phyloP scores from a whole-genome alignment of 1,139 yeast species.

The Sugiyamaella sp. region DNA sequence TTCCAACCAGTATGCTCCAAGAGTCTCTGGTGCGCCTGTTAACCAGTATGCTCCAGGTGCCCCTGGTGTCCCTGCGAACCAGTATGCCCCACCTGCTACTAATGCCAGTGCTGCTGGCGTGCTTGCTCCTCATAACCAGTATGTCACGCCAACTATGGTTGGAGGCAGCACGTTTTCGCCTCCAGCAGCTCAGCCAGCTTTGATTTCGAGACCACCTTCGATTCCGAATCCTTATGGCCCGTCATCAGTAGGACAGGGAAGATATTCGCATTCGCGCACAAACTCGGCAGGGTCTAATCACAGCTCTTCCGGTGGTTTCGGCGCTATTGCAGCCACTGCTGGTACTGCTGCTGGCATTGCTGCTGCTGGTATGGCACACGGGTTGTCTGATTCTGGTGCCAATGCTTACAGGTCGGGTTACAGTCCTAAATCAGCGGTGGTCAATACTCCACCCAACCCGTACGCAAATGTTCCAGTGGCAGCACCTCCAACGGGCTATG shows the following conservation, averaged over 20 bases:
- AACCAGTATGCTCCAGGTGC: neutral
- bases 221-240: constrained; percentile 21
- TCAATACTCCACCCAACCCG: constrained; percentile 16
- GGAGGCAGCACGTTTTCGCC: constrained; percentile 16
- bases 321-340: neutral
- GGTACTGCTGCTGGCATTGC: neutral
- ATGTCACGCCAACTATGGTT: constrained; percentile 21
- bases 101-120: constrained; percentile 4
- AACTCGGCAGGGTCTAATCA: constrained; percentile 20
- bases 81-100: neutral
- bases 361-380: neutral
- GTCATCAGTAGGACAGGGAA: constrained; percentile 2
- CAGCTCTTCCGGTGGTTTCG: constrained; percentile 4
- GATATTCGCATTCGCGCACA: constrained; percentile 19
- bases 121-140: constrained; percentile 18
- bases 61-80: neutral
- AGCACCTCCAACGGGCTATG: constrained; percentile 5
- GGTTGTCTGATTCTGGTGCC: neutral
- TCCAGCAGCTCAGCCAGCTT: constrained; percentile 28
- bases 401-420: constrained; percentile 11
- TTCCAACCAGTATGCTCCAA: neutral
- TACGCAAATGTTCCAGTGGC: constrained; percentile 16
- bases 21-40: neutral
- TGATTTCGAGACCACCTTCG: constrained; percentile 24
- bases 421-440: constrained; percentile 5